phyloP scores from a whole-genome alignment of 169 alveolate species.

The Eimeria maxima region DNA sequence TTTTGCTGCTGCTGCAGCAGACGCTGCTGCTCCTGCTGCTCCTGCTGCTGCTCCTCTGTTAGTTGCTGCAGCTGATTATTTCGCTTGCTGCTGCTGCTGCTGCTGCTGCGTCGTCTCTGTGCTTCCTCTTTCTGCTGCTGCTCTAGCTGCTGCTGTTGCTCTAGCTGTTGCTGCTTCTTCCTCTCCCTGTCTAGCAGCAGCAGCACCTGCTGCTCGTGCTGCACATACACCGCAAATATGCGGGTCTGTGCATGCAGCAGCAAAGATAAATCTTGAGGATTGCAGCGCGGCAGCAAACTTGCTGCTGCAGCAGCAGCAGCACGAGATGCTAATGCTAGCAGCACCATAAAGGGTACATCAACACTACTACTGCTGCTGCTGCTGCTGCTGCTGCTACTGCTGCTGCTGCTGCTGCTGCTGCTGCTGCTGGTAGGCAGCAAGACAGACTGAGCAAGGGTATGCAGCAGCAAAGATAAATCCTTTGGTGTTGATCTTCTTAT shows the following conservation, averaged over 20 bases:
- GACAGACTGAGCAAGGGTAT: neutral
- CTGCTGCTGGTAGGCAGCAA: slow-evolving; percentile 42
- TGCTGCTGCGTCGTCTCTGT: too few species aligned
- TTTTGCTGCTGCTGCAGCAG: slow-evolving; percentile 19
- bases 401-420: too few species aligned
- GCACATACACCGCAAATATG: slow-evolving; percentile 52
- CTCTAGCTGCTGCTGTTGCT: slow-evolving; percentile 25
- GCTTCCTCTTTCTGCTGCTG: too few species aligned
- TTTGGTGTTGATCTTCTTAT: neutral
- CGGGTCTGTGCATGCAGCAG: slow-evolving; percentile 57
- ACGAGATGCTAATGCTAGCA: slow-evolving; percentile 44
- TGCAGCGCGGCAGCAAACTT: slow-evolving; percentile 27
- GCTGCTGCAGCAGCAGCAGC: slow-evolving; percentile 28
- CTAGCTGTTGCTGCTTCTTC: slow-evolving; percentile 8
- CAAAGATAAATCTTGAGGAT: slow-evolving; percentile 45
- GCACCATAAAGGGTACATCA: slow-evolving; percentile 26
- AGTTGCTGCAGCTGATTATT: slow-evolving; percentile 8
- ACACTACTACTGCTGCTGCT: slow-evolving; percentile 31
- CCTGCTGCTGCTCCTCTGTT: slow-evolving; percentile 43
- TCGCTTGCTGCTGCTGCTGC: slow-evolving; percentile 27
- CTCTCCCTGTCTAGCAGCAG: slow-evolving; percentile 6
- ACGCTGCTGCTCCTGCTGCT: slow-evolving; percentile 50
- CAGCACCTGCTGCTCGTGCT: slow-evolving; percentile 62
- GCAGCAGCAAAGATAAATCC: slow-evolving; percentile 53
- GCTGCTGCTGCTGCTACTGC: slow-evolving; percentile 38